Percentiles rank a stretch among this genome's conserved stretches.
These are phyloP conservation scores for Alternaria ventricosa DNA, from an alignment of 2,329 filamentous ascomycete genomes.

Conservation along the genomic window DNA sequence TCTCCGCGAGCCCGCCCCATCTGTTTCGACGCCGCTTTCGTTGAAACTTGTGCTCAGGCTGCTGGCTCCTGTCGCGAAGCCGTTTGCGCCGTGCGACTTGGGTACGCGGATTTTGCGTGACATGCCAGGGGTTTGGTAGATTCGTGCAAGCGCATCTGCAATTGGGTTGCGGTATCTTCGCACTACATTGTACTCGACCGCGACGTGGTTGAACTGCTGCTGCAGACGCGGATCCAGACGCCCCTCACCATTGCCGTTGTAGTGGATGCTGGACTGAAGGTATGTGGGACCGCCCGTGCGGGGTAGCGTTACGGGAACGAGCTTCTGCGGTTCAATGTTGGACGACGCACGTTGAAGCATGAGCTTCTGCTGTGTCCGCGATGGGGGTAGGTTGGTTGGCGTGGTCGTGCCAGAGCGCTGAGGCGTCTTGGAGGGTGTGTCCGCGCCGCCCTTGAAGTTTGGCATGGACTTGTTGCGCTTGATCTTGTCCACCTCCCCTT, in stretches of 20 bases:
- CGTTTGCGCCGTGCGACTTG: conserved; percentile 32
- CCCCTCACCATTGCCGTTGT: conserved; percentile 44
- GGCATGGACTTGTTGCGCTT: conserved; percentile 50
- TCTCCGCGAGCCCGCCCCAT: conserved; percentile 31
- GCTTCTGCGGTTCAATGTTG: conserved; percentile 68
- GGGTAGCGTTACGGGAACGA: conserved; percentile 49
- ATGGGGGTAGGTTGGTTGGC: conserved; percentile 54
- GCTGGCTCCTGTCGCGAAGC: conserved; percentile 32
- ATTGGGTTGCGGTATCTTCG: conserved; percentile 75
- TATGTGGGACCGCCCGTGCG: conserved; percentile 45
- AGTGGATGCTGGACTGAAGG: conserved; percentile 44
- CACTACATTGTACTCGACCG: conserved; percentile 76
- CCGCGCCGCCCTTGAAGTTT: conserved; percentile 41
- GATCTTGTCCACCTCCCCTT: conserved; percentile 34
- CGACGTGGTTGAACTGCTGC: conserved; percentile 71
- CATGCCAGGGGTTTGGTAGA: conserved; percentile 60
- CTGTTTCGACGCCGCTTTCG: conserved; percentile 35
- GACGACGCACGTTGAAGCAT: conserved; percentile 77
- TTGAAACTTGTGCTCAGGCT: conserved; percentile 42
- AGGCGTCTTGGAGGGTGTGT: conserved; percentile 35
- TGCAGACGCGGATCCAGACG: conserved; percentile 67
- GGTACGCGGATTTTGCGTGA: conserved; percentile 34
- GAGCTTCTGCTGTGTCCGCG: conserved; percentile 76
- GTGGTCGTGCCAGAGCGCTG: conserved; percentile 48
- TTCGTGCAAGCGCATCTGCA: conserved; percentile 64